A percentile compares a stretch with the other conserved stretches of the same genome.
phyloP scores from a whole-genome alignment of 179 eudicot genomes.

The Silene coronaria region DNA sequence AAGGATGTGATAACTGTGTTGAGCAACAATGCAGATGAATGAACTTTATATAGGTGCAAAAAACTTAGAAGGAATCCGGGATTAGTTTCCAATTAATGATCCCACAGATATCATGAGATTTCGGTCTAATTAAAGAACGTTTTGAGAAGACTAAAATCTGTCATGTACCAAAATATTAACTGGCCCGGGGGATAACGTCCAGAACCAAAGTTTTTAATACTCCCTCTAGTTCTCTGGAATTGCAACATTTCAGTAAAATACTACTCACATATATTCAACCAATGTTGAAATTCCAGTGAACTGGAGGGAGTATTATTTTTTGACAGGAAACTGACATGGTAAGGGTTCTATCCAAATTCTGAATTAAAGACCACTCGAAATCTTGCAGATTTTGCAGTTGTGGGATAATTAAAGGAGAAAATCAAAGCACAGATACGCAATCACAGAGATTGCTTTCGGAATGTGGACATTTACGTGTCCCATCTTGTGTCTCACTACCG shows the following conservation, averaged over 20 bases:
- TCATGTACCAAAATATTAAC: background rate
- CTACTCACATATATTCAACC: too few relatives aligned
- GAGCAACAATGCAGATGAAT: background rate
- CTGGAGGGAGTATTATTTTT: background rate
- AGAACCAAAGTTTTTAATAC: background rate
- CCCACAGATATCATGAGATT: constrained; percentile 2
- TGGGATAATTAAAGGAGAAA: background rate
- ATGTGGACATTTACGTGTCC: too few relatives aligned
- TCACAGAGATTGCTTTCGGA: background rate
- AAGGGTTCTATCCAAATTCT: background rate
- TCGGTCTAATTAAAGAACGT: background rate
- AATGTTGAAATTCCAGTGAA: too few relatives aligned
- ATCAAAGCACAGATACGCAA: constrained; percentile 4
- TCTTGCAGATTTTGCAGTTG: background rate
- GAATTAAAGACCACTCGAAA: constrained; percentile 2
- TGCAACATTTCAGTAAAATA: too few relatives aligned
- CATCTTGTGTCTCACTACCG: too few relatives aligned
- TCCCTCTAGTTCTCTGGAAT: too few relatives aligned
- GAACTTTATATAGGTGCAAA: background rate
- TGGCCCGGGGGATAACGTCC: background rate
- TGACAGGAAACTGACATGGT: background rate
- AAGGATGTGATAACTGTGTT: background rate
- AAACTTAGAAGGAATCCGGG: background rate
- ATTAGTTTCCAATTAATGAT: background rate
- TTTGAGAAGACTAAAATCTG: background rate